phyloP scores from a whole-genome alignment of 805 yeast species.

The Candida michaelii region DNA sequence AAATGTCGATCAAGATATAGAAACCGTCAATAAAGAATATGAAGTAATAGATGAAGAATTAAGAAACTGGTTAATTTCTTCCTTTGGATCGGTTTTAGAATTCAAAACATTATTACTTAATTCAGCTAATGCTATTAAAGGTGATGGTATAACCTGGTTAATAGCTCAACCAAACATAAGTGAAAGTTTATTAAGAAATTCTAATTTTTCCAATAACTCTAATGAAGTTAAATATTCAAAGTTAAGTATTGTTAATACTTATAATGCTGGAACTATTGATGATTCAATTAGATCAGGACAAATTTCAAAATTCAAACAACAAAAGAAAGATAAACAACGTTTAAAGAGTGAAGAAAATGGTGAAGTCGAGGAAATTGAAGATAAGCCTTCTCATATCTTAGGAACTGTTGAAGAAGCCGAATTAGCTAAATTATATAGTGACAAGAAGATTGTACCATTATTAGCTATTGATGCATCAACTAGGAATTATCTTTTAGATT shows the following conservation, averaged over 20 bases:
- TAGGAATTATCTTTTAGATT: constrained; percentile 67
- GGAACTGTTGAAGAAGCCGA: constrained; percentile 46
- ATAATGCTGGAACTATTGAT: constrained; percentile 85
- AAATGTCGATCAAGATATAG: constrained; percentile 20
- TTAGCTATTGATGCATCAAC: constrained; percentile 73
- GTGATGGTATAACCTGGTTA: constrained; percentile 91
- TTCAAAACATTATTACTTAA: constrained; percentile 68
- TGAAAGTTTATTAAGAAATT: constrained; percentile 24
- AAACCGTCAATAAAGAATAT: constrained; percentile 30
- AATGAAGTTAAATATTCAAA: constrained; percentile 30
- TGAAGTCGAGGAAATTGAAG: constrained; percentile 1
- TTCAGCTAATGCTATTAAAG: constrained; percentile 71
- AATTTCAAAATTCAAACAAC: constrained; percentile 42
- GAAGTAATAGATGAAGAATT: constrained; percentile 34
- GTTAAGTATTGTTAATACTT: constrained; percentile 76
- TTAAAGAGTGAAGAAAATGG: constrained; percentile 16
- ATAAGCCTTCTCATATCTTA: constrained; percentile 20
- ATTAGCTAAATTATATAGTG: constrained; percentile 31
- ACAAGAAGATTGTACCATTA: constrained; percentile 53
- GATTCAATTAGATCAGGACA: constrained; percentile 56
- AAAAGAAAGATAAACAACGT: constrained; percentile 30
- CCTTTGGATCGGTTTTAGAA: constrained; percentile 77
- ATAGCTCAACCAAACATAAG: constrained; percentile 55
- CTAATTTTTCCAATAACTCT: constrained; percentile 9
- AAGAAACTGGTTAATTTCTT: constrained; percentile 48